These are phyloP conservation scores for Camelina hispida DNA, from an alignment of 345 rosid genomes.

Conservation along the genomic window DNA sequence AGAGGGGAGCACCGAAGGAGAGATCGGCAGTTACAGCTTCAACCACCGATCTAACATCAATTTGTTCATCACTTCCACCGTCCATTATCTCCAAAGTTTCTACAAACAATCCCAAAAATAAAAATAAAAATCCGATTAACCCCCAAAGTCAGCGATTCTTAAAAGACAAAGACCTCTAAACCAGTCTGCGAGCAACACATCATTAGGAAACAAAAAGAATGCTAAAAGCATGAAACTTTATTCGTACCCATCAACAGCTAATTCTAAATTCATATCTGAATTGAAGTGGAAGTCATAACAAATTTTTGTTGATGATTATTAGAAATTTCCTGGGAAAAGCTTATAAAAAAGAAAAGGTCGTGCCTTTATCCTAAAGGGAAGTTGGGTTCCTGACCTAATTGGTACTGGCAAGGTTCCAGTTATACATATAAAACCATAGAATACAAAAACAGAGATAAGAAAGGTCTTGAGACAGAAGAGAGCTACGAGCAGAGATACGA, in stretches of 20 bases:
- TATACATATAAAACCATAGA: background rate
- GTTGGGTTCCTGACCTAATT: conserved; percentile 1
- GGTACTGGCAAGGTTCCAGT: background rate
- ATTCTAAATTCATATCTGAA: background rate
- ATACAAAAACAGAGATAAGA: conserved; percentile 20
- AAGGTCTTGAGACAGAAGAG: background rate
- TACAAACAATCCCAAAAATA: background rate
- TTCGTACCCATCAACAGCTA: background rate
- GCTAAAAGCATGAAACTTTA: conserved; percentile 31
- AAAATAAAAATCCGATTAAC: background rate
- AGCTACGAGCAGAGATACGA: background rate
- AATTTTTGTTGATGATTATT: background rate
- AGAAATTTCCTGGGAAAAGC: background rate
- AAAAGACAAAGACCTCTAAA: background rate
- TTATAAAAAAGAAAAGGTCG: background rate
- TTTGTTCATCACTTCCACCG: conserved; percentile 45
- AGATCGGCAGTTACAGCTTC: conserved; percentile 75
- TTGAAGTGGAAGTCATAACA: background rate
- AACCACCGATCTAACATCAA: conserved; percentile 73
- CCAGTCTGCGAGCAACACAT: background rate
- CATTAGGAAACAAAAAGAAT: background rate
- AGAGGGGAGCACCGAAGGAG: conserved; percentile 65
- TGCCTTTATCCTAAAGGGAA: background rate
- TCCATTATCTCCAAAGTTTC: conserved; percentile 26
- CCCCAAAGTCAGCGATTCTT: background rate